These are phyloP conservation scores for Aspergillus hortae DNA, from an alignment of 2,329 filamentous ascomycete species.

Conservation along the genomic window DNA sequence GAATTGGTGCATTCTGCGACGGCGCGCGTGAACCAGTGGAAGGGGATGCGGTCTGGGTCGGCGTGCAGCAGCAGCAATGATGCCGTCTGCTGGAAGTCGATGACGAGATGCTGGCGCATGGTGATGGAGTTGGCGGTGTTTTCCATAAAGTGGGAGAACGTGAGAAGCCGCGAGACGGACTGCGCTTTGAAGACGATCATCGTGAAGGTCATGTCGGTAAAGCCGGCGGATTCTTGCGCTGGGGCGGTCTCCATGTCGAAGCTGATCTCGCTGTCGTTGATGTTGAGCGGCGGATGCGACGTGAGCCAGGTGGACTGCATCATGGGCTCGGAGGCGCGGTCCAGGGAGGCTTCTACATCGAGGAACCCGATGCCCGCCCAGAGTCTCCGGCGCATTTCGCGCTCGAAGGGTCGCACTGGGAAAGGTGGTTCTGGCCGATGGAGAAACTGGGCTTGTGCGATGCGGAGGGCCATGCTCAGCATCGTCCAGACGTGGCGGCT, in stretches of 20 bases:
- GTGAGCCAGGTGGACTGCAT: slow-evolving; percentile 29
- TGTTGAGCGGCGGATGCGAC: slow-evolving; percentile 22
- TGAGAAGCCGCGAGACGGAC: slow-evolving; percentile 20
- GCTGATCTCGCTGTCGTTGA: slow-evolving; percentile 28
- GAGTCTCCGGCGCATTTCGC: slow-evolving; percentile 29
- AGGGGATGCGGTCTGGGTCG: slow-evolving; percentile 17
- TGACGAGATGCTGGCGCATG: slow-evolving; percentile 22
- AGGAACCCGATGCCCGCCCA: slow-evolving; percentile 29
- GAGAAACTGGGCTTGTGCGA: slow-evolving; percentile 30
- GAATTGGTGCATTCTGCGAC: slow-evolving; percentile 20
- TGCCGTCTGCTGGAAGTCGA: slow-evolving; percentile 21
- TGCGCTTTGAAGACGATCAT: slow-evolving; percentile 22
- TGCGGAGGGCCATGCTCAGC: slow-evolving; percentile 29
- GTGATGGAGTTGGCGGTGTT: slow-evolving; percentile 18
- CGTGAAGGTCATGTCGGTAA: slow-evolving; percentile 28
- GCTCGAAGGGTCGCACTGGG: slow-evolving; percentile 24
- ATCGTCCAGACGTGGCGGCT: slow-evolving; percentile 33
- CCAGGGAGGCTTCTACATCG: slow-evolving; percentile 26
- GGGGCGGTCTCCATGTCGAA: slow-evolving; percentile 19
- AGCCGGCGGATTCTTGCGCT: slow-evolving; percentile 15
- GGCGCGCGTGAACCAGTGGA: slow-evolving; percentile 25
- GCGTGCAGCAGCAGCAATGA: slow-evolving; percentile 18
- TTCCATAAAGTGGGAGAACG: slow-evolving; percentile 23
- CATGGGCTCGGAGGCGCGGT: slow-evolving; percentile 33
- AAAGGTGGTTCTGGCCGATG: slow-evolving; percentile 28